A percentile compares a stretch with the other conserved stretches of the same genome.
Conservation (phyloP, 1,284 basidiomycete species). For the Malassezia yamatoensis region DNA sequence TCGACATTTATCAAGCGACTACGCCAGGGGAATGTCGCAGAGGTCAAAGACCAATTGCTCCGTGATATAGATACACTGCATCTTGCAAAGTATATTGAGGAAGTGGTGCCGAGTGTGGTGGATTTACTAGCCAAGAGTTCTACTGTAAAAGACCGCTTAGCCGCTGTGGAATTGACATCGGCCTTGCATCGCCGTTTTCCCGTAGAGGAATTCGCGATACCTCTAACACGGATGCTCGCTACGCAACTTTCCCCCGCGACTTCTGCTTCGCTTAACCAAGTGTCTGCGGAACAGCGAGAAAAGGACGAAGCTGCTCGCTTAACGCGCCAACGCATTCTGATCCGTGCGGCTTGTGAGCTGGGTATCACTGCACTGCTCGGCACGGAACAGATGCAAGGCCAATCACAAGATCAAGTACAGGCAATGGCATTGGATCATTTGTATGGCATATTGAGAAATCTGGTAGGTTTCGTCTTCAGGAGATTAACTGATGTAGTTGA, state of each 20-base stretch:
- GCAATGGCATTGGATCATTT: slow-evolving; percentile 56
- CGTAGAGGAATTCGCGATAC: slow-evolving; percentile 59
- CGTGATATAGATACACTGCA: slow-evolving; percentile 77
- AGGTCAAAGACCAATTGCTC: slow-evolving; percentile 48
- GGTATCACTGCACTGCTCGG: slow-evolving; percentile 65
- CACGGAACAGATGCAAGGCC: neutral
- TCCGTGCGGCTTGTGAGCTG: slow-evolving; percentile 79
- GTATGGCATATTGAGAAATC: slow-evolving; percentile 38
- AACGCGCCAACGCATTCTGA: slow-evolving; percentile 67
- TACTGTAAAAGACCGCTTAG: slow-evolving; percentile 78
- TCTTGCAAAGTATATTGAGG: slow-evolving; percentile 90
- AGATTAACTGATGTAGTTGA: slow-evolving; percentile 50
- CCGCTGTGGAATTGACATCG: slow-evolving; percentile 71
- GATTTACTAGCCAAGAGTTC: slow-evolving; percentile 79
- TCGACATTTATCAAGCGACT: slow-evolving; percentile 42
- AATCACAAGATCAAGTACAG: neutral
- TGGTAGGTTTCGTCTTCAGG: neutral
- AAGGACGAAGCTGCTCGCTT: slow-evolving; percentile 79
- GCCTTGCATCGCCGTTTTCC: slow-evolving; percentile 80
- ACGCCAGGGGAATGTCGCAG: slow-evolving; percentile 30
- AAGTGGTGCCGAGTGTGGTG: slow-evolving; percentile 72
- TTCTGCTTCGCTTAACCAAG: slow-evolving; percentile 54
- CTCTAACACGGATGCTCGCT: slow-evolving; percentile 60
- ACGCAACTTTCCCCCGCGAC: slow-evolving; percentile 54
- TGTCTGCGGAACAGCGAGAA: slow-evolving; percentile 68